Percentiles rank a stretch among this genome's conserved stretches.
phyloP scores from a whole-genome alignment of 306 rosid species.

The Hylodesmum podocarpum region DNA sequence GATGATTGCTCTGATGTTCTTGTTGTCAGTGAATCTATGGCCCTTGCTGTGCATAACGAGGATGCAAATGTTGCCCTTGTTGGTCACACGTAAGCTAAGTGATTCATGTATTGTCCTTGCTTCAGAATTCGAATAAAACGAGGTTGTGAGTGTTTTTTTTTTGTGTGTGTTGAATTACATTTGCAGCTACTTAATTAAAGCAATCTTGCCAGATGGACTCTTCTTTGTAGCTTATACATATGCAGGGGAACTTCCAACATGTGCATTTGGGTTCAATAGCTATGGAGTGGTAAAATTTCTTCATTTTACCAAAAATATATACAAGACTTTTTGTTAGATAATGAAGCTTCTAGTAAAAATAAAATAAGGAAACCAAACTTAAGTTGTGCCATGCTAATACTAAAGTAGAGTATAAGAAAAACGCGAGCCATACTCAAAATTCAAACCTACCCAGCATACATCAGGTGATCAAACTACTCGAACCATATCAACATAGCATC shows the following conservation, averaged over 20 bases:
- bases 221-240: slow-evolving; percentile 76
- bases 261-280: slow-evolving; percentile 59
- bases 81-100: slow-evolving; percentile 72
- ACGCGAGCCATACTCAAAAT: no score
- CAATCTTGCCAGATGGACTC: slow-evolving; percentile 49
- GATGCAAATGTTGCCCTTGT: slow-evolving; percentile 75
- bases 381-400: no score
- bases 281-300: slow-evolving; percentile 60
- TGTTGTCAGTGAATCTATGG: slow-evolving; percentile 65
- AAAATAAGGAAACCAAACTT: no score
- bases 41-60: slow-evolving; percentile 85
- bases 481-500: no score
- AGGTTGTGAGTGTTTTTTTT: background rate
- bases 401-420: no score
- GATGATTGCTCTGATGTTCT: slow-evolving; percentile 87
- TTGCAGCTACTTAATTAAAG: slow-evolving; percentile 75
- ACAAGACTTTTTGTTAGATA: no score
- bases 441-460: no score
- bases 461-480: no score
- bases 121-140: background rate
- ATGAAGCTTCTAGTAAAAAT: no score
- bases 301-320: background rate
- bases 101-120: background rate
- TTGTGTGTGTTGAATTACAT: slow-evolving; percentile 2
- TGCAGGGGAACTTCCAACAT: slow-evolving; percentile 95